These are phyloP conservation scores for Nicotiana tomentosiformis DNA, from an alignment of 257 asterid genomes.

Conservation along the genomic window DNA sequence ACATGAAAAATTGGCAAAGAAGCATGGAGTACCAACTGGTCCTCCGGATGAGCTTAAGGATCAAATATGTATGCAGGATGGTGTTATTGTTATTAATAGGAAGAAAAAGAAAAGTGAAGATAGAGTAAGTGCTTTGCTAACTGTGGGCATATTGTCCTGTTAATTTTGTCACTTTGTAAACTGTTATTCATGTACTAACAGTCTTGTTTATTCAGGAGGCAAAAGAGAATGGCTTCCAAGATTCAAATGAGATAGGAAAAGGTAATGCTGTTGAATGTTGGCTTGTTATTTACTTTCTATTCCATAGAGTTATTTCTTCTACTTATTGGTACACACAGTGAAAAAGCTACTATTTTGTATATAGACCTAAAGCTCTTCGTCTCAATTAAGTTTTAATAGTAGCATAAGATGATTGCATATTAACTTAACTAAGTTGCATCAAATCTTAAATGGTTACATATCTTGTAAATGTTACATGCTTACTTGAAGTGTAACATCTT, in stretches of 20 bases:
- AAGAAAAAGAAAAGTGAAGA: conserved; percentile 76
- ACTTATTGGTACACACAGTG: background rate
- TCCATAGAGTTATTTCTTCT: background rate
- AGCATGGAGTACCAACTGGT: conserved; percentile 60
- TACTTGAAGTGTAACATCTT: background rate
- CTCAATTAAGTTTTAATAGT: background rate
- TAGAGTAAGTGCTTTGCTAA: conserved; percentile 44
- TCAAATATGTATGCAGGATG: conserved; percentile 49
- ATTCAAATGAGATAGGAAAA: background rate
- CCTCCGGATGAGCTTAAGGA: conserved; percentile 59
- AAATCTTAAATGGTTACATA: background rate
- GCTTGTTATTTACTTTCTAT: background rate
- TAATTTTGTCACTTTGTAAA: conserved; percentile 10
- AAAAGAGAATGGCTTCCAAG: conserved; percentile 29
- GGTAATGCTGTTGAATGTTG: conserved; percentile 34
- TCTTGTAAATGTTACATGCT: background rate
- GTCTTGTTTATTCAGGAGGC: conserved; percentile 30
- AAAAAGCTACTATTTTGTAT: no score
- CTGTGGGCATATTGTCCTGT: background rate
- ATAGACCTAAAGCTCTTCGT: background rate
- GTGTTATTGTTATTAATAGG: conserved; percentile 51
- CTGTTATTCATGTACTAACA: conserved; percentile 12
- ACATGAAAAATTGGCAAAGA: conserved; percentile 71
- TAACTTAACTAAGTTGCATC: background rate
- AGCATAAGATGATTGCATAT: background rate